Evolutionary conservation across 345 rosid genomes (phyloP).

Genomic region (Salix purpurea): DNA sequence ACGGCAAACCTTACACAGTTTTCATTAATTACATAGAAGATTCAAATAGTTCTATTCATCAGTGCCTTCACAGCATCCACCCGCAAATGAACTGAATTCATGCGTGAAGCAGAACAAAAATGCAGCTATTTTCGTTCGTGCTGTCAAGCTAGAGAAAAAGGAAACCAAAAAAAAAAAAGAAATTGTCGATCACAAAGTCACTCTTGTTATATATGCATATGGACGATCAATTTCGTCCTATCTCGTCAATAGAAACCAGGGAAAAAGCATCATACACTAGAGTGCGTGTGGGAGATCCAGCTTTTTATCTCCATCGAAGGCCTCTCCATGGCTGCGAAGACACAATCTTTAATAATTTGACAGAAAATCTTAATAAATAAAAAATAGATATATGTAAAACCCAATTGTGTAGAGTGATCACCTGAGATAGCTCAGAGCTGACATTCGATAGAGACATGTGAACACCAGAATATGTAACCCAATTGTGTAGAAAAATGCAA

Average conservation of each 20-base stretch:
- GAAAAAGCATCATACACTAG: conserved; percentile 23
- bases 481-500: conserved; percentile 91
- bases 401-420: conserved; percentile 10
- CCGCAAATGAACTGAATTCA: neutral
- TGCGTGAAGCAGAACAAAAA: neutral
- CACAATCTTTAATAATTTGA: neutral
- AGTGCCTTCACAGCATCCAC: neutral
- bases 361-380: neutral
- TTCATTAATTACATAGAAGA: too few relatives aligned
- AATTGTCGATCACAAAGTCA: neutral
- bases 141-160: neutral
- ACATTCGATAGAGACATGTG: conserved; percentile 93
- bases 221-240: neutral
- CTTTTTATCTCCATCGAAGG: conserved; percentile 41
- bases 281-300: conserved; percentile 65
- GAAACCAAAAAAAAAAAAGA: neutral
- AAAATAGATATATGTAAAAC: neutral
- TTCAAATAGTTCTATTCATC: too few relatives aligned
- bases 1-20: too few relatives aligned
- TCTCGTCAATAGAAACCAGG: neutral
- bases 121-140: conserved; percentile 9
- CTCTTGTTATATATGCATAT: conserved; percentile 17
- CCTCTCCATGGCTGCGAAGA: conserved; percentile 68
- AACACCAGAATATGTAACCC: conserved; percentile 84
- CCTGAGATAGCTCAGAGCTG: conserved; percentile 88